Conservation (phyloP, 192 early-diverging fungal genomes). For the Funneliformis mosseae region DNA sequence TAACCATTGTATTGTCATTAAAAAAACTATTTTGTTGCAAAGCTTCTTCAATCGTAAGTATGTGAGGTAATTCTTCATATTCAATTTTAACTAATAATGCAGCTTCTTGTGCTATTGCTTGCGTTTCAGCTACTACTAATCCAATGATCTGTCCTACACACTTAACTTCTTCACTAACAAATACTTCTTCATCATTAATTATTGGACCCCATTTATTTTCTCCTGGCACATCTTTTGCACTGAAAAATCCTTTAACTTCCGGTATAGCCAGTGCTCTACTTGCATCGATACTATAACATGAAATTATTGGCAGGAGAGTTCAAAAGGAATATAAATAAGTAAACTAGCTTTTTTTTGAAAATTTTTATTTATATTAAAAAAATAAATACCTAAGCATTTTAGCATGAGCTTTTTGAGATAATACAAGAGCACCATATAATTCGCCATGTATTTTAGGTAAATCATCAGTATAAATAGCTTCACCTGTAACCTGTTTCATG, state of each 20-base stretch:
- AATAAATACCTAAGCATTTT: constrained; percentile 48
- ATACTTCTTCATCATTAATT: constrained; percentile 80
- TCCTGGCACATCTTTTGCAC: constrained; percentile 70
- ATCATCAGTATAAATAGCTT: constrained; percentile 83
- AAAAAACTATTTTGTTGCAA: constrained; percentile 68
- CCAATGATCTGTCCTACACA: constrained; percentile 76
- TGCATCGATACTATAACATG: constrained; percentile 56
- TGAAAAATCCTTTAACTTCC: constrained; percentile 71
- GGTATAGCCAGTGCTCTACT: constrained; percentile 58
- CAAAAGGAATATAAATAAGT: not conserved
- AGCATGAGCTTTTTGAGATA: constrained; percentile 68
- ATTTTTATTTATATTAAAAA: not conserved
- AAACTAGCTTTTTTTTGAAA: not conserved
- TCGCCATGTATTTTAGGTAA: constrained; percentile 73
- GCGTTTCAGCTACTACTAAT: constrained; percentile 73
- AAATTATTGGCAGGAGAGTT: not conserved
- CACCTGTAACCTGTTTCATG: constrained; percentile 83
- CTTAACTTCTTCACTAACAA: constrained; percentile 68
- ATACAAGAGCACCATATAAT: constrained; percentile 68
- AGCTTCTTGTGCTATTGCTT: constrained; percentile 67
- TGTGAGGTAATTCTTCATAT: constrained; percentile 71
- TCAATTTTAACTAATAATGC: constrained; percentile 68
- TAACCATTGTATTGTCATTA: constrained; percentile 51
- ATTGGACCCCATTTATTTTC: constrained; percentile 57
- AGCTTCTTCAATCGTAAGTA: constrained; percentile 82